Conservation (phyloP, 108 stramenopile genomes). For the Cyclostephanos tholiformis region DNA sequence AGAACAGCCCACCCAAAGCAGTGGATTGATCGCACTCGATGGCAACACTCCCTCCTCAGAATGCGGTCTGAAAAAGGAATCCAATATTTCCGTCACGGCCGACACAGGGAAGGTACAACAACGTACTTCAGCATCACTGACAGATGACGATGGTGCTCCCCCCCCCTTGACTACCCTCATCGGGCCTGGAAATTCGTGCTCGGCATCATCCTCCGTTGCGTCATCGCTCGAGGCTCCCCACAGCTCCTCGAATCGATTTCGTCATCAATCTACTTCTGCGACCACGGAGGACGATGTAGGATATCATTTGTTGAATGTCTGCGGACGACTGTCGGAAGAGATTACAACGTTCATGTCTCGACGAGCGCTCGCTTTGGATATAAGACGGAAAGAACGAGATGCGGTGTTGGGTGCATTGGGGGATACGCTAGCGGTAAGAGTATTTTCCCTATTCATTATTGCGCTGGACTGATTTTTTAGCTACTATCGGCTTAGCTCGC, state of each 20-base stretch:
- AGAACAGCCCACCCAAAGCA: not conserved
- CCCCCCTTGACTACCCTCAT: slow-evolving; percentile 73
- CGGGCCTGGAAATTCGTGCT: slow-evolving; percentile 69
- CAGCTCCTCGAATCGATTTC: slow-evolving; percentile 53
- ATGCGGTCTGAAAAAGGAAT: not conserved
- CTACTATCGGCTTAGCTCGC: not conserved
- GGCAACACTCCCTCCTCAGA: slow-evolving; percentile 1
- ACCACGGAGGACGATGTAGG: slow-evolving; percentile 79
- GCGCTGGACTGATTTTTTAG: not conserved
- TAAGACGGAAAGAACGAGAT: slow-evolving; percentile 68
- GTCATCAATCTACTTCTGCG: slow-evolving; percentile 39
- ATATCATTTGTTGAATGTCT: slow-evolving; percentile 79
- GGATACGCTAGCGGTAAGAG: slow-evolving; percentile 59
- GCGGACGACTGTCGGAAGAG: slow-evolving; percentile 72
- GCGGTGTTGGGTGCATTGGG: slow-evolving; percentile 70
- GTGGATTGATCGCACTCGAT: not conserved
- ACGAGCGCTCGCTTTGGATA: slow-evolving; percentile 61
- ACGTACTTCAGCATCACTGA: slow-evolving; percentile 23
- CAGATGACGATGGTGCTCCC: slow-evolving; percentile 46
- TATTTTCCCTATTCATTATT: not conserved
- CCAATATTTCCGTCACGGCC: not conserved
- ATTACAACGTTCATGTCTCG: slow-evolving; percentile 78
- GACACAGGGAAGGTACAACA: slow-evolving; percentile 7
- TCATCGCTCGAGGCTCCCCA: slow-evolving; percentile 85
- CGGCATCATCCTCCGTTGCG: slow-evolving; percentile 81